Base-by-base conservation (phyloP, 148 eudicot genomes). In the Limonium bicolor region DNA sequence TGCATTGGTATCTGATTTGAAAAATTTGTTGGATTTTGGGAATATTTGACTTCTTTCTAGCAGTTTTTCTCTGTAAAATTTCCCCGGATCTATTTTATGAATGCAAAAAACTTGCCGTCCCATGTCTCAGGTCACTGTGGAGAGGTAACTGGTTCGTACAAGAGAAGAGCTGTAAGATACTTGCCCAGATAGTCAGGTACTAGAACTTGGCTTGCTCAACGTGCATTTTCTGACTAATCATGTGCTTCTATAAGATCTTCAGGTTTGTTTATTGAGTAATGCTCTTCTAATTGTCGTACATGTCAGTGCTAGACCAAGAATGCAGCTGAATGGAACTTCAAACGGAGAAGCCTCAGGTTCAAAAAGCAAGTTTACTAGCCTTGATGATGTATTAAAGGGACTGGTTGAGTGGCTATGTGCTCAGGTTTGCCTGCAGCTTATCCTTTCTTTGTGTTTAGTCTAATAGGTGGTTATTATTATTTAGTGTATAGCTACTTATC, bases 61-160 rank as follows among this genome's bases (percentile, higher is more conserved):
- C n/a, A n/a, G n/a, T n/a, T n/a, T n/a, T n/a, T n/a, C n/a, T n/a
- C n/a, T n/a, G n/a, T n/a, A n/a, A n/a, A n/a, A n/a, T n/a, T n/a
- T n/a, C n/a, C n/a, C n/a, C n/a, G n/a, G n/a, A n/a, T n/a, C n/a
- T n/a, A n/a, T n/a, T n/a, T n/a, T n/a, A n/a, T n/a, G n/a, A n/a
- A n/a, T n/a, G n/a, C n/a, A n/a, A n/a, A n/a, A n/a, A n/a, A n/a
- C n/a, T n/a, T n/a, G n/a, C n/a, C n/a, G n/a, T n/a, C n/a, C n/a
- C n/a, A 36, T 51, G 20, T 59, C 62, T 40, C 77, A 90, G 97
- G 59, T 56, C 78, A 79, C 85, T 90, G 9, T 80, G 85, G 93
- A 84, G 70, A 60, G 88, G 87, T 48, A 84, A 75, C 62, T 90
- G 95, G 97, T 90, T 90, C 70, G 71, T 84, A 54, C 97, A 90